Evolutionary conservation across 345 rosid species (phyloP).

Genomic region (Geranium brycei): DNA sequence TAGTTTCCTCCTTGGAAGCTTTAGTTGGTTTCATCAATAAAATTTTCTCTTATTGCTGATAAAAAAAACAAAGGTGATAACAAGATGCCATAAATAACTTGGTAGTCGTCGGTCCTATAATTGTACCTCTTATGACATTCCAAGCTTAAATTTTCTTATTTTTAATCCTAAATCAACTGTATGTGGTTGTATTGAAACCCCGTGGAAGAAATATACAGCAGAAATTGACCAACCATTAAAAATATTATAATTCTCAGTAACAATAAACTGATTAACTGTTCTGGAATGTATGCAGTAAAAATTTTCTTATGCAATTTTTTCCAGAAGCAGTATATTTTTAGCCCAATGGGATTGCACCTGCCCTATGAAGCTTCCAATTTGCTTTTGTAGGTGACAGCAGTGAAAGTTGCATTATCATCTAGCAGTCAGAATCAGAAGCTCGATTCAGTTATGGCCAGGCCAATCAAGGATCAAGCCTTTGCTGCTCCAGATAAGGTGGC

Average conservation of each 20-base stretch:
- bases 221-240: not conserved
- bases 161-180: not conserved
- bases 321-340: not conserved
- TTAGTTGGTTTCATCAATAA: too few species aligned
- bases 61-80: too few species aligned
- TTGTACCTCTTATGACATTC: not conserved
- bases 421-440: conserved; percentile 47
- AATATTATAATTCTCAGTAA: not conserved
- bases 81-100: too few species aligned
- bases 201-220: not conserved
- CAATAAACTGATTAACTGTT: not conserved
- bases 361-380: conserved; percentile 3
- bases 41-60: too few species aligned
- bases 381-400: conserved; percentile 68
- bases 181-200: not conserved
- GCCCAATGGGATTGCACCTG: not conserved
- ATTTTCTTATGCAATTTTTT: not conserved
- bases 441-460: conserved; percentile 66
- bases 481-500: conserved; percentile 93
- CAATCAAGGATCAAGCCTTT: conserved; percentile 91
- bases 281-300: not conserved
- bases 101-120: not conserved
- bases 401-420: conserved; percentile 61
- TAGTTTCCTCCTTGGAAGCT: too few species aligned
- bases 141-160: not conserved